Base-by-base conservation (phyloP, 1,139 yeast species). In the Geotrichum reessii region DNA sequence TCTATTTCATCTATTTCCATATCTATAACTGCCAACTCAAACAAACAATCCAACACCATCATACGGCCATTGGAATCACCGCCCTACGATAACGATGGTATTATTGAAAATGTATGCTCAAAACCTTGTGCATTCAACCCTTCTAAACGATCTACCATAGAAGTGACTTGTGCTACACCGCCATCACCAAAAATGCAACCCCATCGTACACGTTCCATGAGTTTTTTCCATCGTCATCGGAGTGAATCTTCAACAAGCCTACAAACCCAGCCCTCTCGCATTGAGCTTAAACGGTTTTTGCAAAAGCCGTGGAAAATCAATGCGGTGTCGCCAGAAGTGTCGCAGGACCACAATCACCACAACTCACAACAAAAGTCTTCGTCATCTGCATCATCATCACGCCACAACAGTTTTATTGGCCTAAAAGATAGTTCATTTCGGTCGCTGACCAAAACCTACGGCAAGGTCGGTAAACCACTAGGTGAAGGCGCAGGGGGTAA, bases 401-500 rank as follows among this genome's bases (percentile, higher is more conserved):
- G 50, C 46, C 28, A 37, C 12, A 42, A 40, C 37, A 24, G 47
- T 17, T 27, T 52, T 55, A 58, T 37, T n/a, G n/a, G n/a, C 37
- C 54, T 55, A 21, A 60, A 54, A 47, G 61, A 71, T 42, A 58
- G 61, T 28, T 8, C 7, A 11, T 11, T 28, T 28, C 7, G 33
- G 33, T 78, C 95, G 1, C 82, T 86, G 63, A 81, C 87, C 25
- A 89, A 87, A 69, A 78, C 91, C 62, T 92, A 91, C 70, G 83
- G 90, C 55, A 87, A 86, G 69, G 81, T 85, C 56, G 96, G 96
- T 54, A 95, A 90, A 67, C 87, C 83, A 60, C 77, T 92, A 51
- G 98, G 98, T 53, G 96, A 96, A 9, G 98, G 98, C 60, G 97
- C 97, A 1, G 98, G 98, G 50, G 98, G 98, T 4, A 81, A 93